phyloP scores from a whole-genome alignment of 225 moss, liverwort and hornwort genomes.

The Lunularia cruciata region DNA sequence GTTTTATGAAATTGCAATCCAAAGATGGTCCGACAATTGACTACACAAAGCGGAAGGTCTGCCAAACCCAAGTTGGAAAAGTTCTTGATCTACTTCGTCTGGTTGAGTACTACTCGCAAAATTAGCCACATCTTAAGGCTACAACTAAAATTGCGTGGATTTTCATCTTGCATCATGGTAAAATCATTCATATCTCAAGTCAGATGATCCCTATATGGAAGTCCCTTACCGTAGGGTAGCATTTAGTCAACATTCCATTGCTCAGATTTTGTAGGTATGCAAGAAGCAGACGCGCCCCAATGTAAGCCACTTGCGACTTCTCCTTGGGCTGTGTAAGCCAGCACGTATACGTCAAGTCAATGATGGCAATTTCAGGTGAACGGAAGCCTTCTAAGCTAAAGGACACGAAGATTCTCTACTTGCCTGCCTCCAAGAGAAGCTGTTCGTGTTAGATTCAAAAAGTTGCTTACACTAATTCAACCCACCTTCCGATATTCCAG shows the following conservation, averaged over 20 bases:
- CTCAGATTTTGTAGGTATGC: slow-evolving; percentile 78
- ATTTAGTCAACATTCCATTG: slow-evolving; percentile 74
- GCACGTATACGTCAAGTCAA: neutral
- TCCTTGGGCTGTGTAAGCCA: slow-evolving; percentile 59
- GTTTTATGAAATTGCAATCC: too few relatives aligned
- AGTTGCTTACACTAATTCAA: neutral
- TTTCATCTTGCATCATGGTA: too few relatives aligned
- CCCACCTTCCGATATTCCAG: slow-evolving; percentile 73
- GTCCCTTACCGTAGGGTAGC: slow-evolving; percentile 72
- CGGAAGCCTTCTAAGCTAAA: too few relatives aligned
- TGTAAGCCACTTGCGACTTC: slow-evolving; percentile 65
- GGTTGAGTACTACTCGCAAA: too few relatives aligned
- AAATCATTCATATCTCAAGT: too few relatives aligned
- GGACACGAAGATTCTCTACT: neutral
- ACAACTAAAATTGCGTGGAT: too few relatives aligned
- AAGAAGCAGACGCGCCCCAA: slow-evolving; percentile 69
- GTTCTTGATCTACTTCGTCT: too few relatives aligned
- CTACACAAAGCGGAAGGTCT: too few relatives aligned
- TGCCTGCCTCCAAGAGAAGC: neutral
- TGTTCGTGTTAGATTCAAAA: neutral
- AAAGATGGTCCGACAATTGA: too few relatives aligned
- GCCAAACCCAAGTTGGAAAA: too few relatives aligned
- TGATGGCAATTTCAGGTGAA: neutral
- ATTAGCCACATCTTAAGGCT: too few relatives aligned
- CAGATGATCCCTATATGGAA: neutral